Percentiles rank a stretch among this genome's conserved stretches.
phyloP scores from a whole-genome alignment of 2,329 filamentous ascomycete species.

The Arthrobotrys entomopaga region DNA sequence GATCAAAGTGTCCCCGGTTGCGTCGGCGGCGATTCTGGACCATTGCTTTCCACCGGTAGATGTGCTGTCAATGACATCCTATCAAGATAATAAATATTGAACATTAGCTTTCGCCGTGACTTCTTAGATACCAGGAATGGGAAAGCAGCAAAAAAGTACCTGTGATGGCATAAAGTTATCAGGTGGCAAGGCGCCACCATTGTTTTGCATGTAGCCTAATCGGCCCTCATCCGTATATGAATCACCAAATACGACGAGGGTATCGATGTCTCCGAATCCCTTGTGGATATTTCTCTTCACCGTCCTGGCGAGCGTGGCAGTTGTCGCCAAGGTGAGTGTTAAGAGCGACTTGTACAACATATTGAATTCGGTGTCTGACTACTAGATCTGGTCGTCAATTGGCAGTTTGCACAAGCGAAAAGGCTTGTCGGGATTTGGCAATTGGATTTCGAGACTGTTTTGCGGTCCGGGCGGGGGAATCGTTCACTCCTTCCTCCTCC shows the following conservation, averaged over 20 bases:
- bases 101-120: neutral
- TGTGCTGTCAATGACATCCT: constrained; percentile 66
- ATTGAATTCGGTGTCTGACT: neutral
- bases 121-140: neutral
- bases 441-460: constrained; percentile 17
- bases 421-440: constrained; percentile 6
- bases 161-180: constrained; percentile 63
- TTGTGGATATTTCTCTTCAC: constrained; percentile 47
- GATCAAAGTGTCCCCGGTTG: constrained; percentile 68
- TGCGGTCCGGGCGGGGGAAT: constrained; percentile 21
- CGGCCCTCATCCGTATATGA: constrained; percentile 78
- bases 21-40: constrained; percentile 73
- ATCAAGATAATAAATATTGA: constrained; percentile 59
- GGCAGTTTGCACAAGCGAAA: constrained; percentile 1
- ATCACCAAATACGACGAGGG: constrained; percentile 37
- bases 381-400: constrained; percentile 13
- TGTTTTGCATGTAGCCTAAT: constrained; percentile 70
- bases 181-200: constrained; percentile 71
- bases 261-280: constrained; percentile 52
- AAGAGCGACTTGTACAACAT: constrained; percentile 54
- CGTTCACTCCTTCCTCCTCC: neutral
- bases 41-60: constrained; percentile 75
- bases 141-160: constrained; percentile 21
- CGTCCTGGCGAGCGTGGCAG: constrained; percentile 32
- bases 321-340: constrained; percentile 41